Conservation (phyloP, 169 alveolate genomes). For the Eimeria falciformis region DNA sequence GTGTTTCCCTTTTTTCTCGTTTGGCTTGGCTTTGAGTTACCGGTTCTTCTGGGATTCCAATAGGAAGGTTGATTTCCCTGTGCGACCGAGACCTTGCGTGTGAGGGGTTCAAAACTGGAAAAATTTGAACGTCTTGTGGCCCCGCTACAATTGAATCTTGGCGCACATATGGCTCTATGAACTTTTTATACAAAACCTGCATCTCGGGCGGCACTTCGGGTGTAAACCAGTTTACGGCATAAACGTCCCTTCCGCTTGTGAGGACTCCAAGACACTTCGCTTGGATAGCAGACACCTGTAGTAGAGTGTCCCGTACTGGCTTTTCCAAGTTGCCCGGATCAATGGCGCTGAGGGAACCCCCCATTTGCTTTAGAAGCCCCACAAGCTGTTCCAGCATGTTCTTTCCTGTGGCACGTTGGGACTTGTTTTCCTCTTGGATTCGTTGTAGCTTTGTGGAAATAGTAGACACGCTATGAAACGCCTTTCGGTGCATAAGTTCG, state of each 20-base stretch:
- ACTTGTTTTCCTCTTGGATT: neutral
- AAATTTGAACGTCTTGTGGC: neutral
- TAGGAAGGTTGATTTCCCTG: neutral
- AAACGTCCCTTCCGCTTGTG: conserved; percentile 59
- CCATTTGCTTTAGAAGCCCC: conserved; percentile 62
- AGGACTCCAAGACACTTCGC: conserved; percentile 52
- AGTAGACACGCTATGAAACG: conserved; percentile 58
- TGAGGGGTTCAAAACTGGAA: neutral
- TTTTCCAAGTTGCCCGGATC: conserved; percentile 5
- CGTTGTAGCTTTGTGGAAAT: neutral
- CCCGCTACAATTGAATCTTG: neutral
- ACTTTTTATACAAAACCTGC: conserved; percentile 25
- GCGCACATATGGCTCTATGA: conserved; percentile 31
- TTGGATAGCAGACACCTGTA: conserved; percentile 27
- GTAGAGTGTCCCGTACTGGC: neutral
- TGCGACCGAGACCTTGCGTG: neutral
- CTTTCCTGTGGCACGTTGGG: conserved; percentile 54
- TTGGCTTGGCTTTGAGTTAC: neutral
- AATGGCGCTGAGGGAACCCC: conserved; percentile 30
- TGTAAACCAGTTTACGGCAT: conserved; percentile 62
- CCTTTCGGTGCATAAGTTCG: conserved; percentile 57
- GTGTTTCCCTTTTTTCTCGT: neutral
- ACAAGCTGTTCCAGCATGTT: conserved; percentile 73
- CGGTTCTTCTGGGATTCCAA: neutral
- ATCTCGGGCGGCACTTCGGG: conserved; percentile 55